A percentile compares a stretch with the other conserved stretches of the same genome.
Evolutionary conservation across 1,284 basidiomycete species (phyloP).

Genomic region (Leccinum solheimii): DNA sequence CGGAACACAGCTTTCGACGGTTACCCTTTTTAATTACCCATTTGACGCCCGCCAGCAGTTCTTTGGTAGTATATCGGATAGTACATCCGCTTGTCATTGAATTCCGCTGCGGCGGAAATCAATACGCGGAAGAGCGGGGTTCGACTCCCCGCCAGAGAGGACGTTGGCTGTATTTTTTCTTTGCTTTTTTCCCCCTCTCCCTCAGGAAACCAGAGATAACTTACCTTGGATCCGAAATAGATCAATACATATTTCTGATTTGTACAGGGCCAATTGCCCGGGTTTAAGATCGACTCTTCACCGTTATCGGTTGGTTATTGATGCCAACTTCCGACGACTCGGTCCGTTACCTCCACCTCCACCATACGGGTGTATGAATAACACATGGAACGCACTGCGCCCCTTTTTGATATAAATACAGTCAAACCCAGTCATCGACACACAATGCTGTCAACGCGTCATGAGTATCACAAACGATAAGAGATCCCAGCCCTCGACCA

Average conservation of each 20-base stretch:
- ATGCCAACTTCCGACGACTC: too few relatives aligned
- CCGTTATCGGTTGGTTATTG: too few relatives aligned
- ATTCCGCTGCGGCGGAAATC: neutral
- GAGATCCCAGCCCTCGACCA: neutral
- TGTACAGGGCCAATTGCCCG: too few relatives aligned
- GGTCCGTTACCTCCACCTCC: too few relatives aligned
- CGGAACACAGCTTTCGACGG: neutral
- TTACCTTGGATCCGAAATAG: neutral
- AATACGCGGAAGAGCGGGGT: constrained; percentile 43
- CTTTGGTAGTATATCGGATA: constrained; percentile 48
- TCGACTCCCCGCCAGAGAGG: constrained; percentile 47
- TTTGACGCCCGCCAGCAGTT: constrained; percentile 4
- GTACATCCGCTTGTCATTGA: constrained; percentile 45
- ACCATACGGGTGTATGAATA: too few relatives aligned
- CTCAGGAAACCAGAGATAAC: too few relatives aligned
- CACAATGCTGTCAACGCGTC: neutral
- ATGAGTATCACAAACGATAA: neutral
- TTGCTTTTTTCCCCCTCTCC: too few relatives aligned
- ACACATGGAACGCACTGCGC: too few relatives aligned
- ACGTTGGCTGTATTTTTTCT: neutral
- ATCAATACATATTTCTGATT: too few relatives aligned
- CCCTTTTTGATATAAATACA: neutral
- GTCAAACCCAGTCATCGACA: neutral
- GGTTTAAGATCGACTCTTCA: too few relatives aligned
- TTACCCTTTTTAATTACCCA: neutral